A percentile compares a stretch with the other conserved stretches of the same genome.
These are phyloP conservation scores for Calonectria fujianensis DNA, from an alignment of 2,329 filamentous ascomycete species.

Conservation along the genomic window DNA sequence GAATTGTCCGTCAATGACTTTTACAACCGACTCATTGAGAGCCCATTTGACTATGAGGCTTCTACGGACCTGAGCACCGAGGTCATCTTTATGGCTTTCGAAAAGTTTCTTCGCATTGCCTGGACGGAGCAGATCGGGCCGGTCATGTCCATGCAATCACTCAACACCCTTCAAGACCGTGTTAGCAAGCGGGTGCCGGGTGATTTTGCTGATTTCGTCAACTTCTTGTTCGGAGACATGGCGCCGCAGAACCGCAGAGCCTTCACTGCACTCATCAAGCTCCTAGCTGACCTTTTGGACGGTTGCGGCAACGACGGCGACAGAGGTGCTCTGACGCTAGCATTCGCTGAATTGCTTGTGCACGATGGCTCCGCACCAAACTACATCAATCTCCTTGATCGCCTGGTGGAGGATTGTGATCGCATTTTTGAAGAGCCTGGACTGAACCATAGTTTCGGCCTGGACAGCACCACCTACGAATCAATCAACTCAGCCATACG, in stretches of 20 bases:
- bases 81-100: conserved; percentile 92
- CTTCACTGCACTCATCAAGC: conserved; percentile 87
- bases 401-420: conserved; percentile 92
- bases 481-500: conserved; percentile 74
- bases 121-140: conserved; percentile 94
- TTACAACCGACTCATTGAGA: conserved; percentile 91
- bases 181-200: conserved; percentile 80
- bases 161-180: conserved; percentile 84
- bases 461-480: conserved; percentile 70
- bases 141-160: conserved; percentile 82
- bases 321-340: conserved; percentile 88
- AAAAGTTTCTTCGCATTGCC: conserved; percentile 91
- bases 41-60: conserved; percentile 84
- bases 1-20: conserved; percentile 90
- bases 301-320: conserved; percentile 94
- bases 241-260: conserved; percentile 83
- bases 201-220: conserved; percentile 83
- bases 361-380: conserved; percentile 85
- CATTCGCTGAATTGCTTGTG: conserved; percentile 91
- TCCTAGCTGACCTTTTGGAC: conserved; percentile 90
- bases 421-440: conserved; percentile 84
- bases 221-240: conserved; percentile 79
- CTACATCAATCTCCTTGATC: conserved; percentile 91
- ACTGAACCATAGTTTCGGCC: conserved; percentile 63
- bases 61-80: conserved; percentile 86